Base-by-base conservation (phyloP, 2,329 filamentous ascomycete genomes). In the Chaetomium globosum region DNA sequence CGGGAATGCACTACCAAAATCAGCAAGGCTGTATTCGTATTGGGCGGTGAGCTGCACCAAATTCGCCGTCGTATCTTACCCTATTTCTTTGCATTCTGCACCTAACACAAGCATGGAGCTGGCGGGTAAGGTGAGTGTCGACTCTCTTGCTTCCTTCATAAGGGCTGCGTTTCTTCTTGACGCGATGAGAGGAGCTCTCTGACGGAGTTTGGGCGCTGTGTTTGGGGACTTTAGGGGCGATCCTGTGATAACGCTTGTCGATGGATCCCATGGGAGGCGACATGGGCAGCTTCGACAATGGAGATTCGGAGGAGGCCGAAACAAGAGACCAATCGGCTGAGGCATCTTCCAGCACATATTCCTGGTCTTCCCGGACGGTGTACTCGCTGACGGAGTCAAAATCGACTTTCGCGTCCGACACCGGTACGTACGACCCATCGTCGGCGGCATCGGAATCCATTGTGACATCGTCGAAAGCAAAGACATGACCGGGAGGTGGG, bases 31-130 rank as follows among this genome's bases (percentile, higher is more conserved):
- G 12, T 10, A 5, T 23, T 21, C 1, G 2, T 13, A 33, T 1
- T 9, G 53, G 7, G 10, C 2, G 21, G 54, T 21, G 12, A 16
- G 39, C 30, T 23, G 39, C 16, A 31, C 16, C 13, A 56, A 26
- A 4, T 4, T 4, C 8, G 43, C n/a, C 12, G 2, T 49, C 10
- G 4, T 43, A 26, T 8, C 67, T 58, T 51, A 71, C 71, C 54
- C 70, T 69, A 55, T 72, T 71, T 48, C 71, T 67, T 43, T 72
- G 70, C 66, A 73, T 71, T 21, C 71, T 64, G 61, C 70, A 72
- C 46, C 70, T 61, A 12, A 73, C 71, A 33, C 71, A 72, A 3
- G 71, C 70, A 49, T 71, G 68, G 16, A 71, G 63, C 56, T 68
- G 66, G 4, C 70, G 69, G 1, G 70, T 73, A 7, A 73, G 65